These are phyloP conservation scores for Neurospora africana DNA, from an alignment of 495 filamentous ascomycete genomes.

Conservation along the genomic window DNA sequence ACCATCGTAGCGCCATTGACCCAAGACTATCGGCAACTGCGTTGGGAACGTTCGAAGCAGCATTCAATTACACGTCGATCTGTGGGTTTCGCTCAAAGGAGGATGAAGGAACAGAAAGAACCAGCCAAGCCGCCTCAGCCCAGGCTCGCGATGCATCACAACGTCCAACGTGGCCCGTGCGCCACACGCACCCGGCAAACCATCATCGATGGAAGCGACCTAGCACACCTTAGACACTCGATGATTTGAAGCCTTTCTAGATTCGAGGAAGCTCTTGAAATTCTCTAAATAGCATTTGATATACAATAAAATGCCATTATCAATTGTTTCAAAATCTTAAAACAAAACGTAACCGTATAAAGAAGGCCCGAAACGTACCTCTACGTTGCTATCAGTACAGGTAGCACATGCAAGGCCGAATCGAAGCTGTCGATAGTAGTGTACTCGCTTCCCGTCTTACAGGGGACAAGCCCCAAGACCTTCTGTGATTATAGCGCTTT, in stretches of 20 bases:
- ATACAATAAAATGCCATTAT: neutral
- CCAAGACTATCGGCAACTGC: too few species aligned
- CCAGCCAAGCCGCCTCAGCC: too few species aligned
- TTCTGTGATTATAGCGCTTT: neutral
- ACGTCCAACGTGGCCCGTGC: neutral
- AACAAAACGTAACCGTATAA: too few species aligned
- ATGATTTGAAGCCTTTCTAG: neutral
- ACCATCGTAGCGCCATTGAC: too few species aligned
- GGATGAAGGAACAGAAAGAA: too few species aligned
- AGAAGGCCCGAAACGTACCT: too few species aligned
- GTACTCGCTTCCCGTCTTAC: neutral
- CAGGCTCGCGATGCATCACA: neutral
- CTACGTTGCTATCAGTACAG: too few species aligned
- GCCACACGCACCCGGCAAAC: neutral
- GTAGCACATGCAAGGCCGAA: neutral
- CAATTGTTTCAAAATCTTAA: too few species aligned
- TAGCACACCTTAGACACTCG: neutral
- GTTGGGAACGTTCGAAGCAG: too few species aligned
- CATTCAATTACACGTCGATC: too few species aligned
- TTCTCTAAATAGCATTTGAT: neutral
- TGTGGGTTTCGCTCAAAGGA: too few species aligned
- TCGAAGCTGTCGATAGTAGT: neutral
- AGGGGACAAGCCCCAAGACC: neutral
- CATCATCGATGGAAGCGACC: neutral
- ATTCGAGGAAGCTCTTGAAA: rapidly evolving